These are phyloP conservation scores for Mycena pura DNA, from an alignment of 768 basidiomycete genomes.

Conservation along the genomic window DNA sequence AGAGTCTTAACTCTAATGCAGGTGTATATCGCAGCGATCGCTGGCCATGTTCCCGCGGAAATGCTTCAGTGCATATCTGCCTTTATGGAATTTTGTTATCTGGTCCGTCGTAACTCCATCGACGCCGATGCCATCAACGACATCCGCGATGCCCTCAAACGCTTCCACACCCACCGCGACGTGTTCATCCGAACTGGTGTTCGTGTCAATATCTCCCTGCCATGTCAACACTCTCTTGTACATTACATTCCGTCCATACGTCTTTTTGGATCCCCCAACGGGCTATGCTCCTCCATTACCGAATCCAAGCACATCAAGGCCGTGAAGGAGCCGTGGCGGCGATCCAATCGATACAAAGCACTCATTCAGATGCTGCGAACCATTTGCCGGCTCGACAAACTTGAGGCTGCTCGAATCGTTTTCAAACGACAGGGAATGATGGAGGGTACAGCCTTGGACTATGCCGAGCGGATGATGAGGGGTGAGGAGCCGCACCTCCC, in stretches of 20 bases:
- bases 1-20: constrained; percentile 1
- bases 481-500: no score
- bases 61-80: constrained; percentile 26
- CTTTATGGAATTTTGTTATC: constrained; percentile 34
- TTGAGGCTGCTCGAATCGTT: no score
- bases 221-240: constrained; percentile 32
- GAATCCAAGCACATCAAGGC: constrained; percentile 32
- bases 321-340: no score
- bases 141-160: constrained; percentile 22
- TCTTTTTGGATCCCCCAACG: constrained; percentile 34
- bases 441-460: no score
- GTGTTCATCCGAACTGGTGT: constrained; percentile 22
- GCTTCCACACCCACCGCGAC: no score
- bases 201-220: constrained; percentile 20
- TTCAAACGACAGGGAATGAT: no score
- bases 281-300: constrained; percentile 34
- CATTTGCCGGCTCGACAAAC: no score
- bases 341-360: no score
- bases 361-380: no score
- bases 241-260: constrained; percentile 27
- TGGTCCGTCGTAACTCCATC: constrained; percentile 16
- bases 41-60: constrained; percentile 28
- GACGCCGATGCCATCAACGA: constrained; percentile 8
- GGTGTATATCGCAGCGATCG: constrained; percentile 35
- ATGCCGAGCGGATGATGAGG: no score